Percentiles rank a stretch among this genome's conserved stretches.
Evolutionary conservation across 208 protist species (phyloP).

Genomic region (Wallacemonas collosoma): DNA sequence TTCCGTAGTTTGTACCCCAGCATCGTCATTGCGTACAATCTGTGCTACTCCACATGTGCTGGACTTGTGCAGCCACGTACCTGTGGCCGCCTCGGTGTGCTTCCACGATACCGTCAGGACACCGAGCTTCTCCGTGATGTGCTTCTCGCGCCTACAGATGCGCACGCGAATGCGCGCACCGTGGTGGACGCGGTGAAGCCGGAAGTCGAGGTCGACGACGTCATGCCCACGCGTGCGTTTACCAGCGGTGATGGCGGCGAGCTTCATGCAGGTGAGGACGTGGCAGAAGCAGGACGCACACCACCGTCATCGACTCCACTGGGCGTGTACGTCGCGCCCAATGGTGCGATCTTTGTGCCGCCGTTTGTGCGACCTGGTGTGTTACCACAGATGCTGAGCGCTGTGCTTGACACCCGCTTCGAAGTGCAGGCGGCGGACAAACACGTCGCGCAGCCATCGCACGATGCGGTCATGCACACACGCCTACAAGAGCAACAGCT

Average conservation of each 20-base stretch:
- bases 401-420: constrained; percentile 82
- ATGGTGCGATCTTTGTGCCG: constrained; percentile 76
- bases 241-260: no score
- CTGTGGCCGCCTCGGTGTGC: constrained; percentile 66
- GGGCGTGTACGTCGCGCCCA: constrained; percentile 67
- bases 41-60: constrained; percentile 97
- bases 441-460: constrained; percentile 54
- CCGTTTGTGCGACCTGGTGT: constrained; percentile 58
- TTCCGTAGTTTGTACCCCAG: constrained; percentile 99
- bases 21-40: constrained; percentile 99
- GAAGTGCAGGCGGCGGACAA: constrained; percentile 76
- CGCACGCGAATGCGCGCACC: neutral
- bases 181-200: no score
- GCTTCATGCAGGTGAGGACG: no score
- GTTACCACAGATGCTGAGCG: constrained; percentile 75
- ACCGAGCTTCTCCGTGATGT: constrained; percentile 63
- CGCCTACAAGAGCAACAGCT: constrained; percentile 97
- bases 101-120: constrained; percentile 47
- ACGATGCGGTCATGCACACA: constrained; percentile 50
- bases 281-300: no score
- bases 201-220: no score
- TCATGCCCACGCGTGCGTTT: no score
- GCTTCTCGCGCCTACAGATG: constrained; percentile 46
- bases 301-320: neutral
- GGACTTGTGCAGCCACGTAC: constrained; percentile 53